phyloP scores from a whole-genome alignment of 139 green algal species.

The Closterium sp. region DNA sequence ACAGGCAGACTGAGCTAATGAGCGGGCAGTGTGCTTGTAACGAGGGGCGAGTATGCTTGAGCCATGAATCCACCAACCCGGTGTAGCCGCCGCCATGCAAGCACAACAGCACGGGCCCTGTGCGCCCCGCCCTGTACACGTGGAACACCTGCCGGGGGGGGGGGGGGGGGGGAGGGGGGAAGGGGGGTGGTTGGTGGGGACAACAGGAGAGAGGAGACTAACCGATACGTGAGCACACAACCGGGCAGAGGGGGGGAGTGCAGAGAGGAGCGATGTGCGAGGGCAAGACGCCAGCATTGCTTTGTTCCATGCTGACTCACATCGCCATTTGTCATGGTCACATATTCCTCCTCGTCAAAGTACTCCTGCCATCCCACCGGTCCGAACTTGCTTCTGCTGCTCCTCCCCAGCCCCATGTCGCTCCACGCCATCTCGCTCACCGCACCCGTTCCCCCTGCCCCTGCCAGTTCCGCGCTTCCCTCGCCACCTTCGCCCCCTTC shows the following conservation, averaged over 20 bases:
- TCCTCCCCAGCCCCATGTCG: background rate
- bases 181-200: background rate
- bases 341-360: background rate
- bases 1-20: too few species aligned
- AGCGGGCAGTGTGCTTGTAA: too few species aligned
- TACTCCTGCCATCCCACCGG: background rate
- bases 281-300: too few species aligned
- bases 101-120: slow-evolving; percentile 35
- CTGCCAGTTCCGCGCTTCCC: background rate
- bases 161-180: background rate
- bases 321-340: background rate
- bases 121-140: slow-evolving; percentile 40
- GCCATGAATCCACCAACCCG: background rate
- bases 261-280: background rate
- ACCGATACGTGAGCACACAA: background rate
- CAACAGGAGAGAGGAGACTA: background rate
- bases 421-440: background rate
- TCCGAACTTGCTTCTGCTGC: background rate
- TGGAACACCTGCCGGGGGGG: slow-evolving; percentile 28
- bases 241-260: background rate
- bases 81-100: slow-evolving; percentile 37
- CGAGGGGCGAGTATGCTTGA: background rate
- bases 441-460: background rate
- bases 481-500: background rate
- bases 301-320: background rate